Evolutionary conservation across 495 filamentous ascomycete species (phyloP).

Genomic region (Choiromyces venosus): DNA sequence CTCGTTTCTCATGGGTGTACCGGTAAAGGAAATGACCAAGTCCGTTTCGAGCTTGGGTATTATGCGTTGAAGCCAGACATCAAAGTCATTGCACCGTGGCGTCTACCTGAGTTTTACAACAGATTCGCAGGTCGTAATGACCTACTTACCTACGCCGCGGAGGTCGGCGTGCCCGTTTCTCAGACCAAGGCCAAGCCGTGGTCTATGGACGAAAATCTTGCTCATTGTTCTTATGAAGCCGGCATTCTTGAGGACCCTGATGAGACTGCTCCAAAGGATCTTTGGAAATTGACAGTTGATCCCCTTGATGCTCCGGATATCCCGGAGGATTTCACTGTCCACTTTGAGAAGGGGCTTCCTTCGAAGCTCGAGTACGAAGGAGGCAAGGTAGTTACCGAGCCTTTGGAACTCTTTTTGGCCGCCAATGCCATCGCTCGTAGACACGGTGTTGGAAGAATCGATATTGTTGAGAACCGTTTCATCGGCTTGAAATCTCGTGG

Average conservation of each 20-base stretch:
- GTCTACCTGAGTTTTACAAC: constrained; percentile 75
- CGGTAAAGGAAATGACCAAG: constrained; percentile 82
- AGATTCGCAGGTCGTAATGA: constrained; percentile 78
- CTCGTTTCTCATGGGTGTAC: constrained; percentile 75
- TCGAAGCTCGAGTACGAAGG: constrained; percentile 59
- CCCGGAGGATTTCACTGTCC: constrained; percentile 68
- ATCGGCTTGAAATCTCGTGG: constrained; percentile 80
- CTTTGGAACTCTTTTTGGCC: constrained; percentile 71
- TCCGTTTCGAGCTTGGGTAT: constrained; percentile 77
- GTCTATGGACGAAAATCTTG: constrained; percentile 83
- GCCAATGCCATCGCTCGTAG: constrained; percentile 71
- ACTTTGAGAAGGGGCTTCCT: constrained; percentile 83
- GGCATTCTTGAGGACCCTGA: constrained; percentile 69
- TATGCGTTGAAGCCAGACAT: constrained; percentile 65
- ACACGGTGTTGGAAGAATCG: constrained; percentile 79
- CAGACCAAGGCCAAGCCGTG: constrained; percentile 83
- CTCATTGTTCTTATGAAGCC: constrained; percentile 86
- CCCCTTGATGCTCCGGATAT: constrained; percentile 69
- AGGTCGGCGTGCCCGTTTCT: constrained; percentile 75
- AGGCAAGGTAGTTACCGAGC: constrained; percentile 64
- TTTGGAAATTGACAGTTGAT: constrained; percentile 80
- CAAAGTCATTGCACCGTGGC: constrained; percentile 87
- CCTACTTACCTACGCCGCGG: constrained; percentile 76
- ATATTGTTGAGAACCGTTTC: constrained; percentile 89
- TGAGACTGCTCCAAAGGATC: constrained; percentile 62